These are phyloP conservation scores for Ploettnerulaceae sp. DNA, from an alignment of 2,329 filamentous ascomycete genomes.

Conservation along the genomic window DNA sequence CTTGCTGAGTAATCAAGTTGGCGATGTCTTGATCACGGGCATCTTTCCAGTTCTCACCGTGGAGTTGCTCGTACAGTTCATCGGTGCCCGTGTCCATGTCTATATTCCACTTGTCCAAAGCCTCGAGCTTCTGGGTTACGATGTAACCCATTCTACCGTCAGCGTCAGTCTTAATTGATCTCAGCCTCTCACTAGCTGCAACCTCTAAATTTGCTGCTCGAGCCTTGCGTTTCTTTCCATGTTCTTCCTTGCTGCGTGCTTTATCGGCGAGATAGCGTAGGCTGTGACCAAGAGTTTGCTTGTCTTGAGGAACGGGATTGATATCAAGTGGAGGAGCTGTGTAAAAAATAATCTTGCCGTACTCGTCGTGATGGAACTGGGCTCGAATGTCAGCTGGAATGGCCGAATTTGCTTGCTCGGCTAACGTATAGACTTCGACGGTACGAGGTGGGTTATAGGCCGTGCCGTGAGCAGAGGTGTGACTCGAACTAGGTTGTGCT, in stretches of 20 bases:
- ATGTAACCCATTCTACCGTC: conserved; percentile 16
- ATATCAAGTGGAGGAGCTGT: conserved; percentile 56
- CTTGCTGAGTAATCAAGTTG: conserved; percentile 18
- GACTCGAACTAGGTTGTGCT: conserved; percentile 12
- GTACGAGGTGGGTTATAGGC: conserved; percentile 56
- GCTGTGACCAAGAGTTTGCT: conserved; percentile 41
- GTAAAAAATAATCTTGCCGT: conserved; percentile 64
- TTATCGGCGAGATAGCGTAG: conserved; percentile 46
- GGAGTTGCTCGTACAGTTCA: conserved; percentile 28
- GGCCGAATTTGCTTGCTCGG: conserved; percentile 56
- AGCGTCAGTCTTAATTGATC: conserved; percentile 22
- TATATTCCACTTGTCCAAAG: conserved; percentile 20
- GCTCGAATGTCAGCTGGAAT: conserved; percentile 60
- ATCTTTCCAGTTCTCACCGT: conserved; percentile 28
- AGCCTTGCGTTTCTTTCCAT: conserved; percentile 31
- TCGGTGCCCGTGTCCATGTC: conserved; percentile 28
- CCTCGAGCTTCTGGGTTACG: conserved; percentile 20
- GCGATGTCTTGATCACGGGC: conserved; percentile 17
- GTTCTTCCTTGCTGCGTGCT: conserved; percentile 35
- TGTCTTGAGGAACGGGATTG: conserved; percentile 26
- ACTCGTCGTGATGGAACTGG: conserved; percentile 62
- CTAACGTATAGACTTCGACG: conserved; percentile 59
- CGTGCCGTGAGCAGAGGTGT: conserved; percentile 24
- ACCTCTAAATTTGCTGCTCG: conserved; percentile 26
- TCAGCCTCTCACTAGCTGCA: conserved; percentile 28